Evolutionary conservation across 2,329 filamentous ascomycete genomes (phyloP), one percentile per base, ranked within the genome.

Genomic region (Penicillium janthinellum): DNA sequence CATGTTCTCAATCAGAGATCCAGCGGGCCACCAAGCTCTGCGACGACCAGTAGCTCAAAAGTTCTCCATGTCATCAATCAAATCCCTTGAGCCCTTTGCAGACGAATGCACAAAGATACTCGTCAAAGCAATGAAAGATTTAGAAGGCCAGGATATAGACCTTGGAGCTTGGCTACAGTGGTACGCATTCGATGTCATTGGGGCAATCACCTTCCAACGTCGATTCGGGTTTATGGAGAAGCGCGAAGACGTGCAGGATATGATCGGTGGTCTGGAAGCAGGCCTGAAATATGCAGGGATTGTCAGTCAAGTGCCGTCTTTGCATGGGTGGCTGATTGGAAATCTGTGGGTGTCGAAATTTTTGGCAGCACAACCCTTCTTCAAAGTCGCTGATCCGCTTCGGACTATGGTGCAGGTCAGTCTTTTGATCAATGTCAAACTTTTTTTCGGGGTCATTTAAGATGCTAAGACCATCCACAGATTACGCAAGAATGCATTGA

Each of bases 181-280:
- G 20, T 22, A 22, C 20, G 20, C 20, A 22, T 22, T 22, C 20
- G 20, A 22, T 22, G 90, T 92, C 14, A 91, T 92, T 60, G 89
- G 89, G 4, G 87, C 90, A 62, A 84, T 92, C 68, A 92, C 89
- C 0, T 92, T 90, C 76, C 87, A 86, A 72, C 90, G 90, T 72
- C 82, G 88, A 0, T 83, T 92, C 59, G 90, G 90, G 0, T 93
- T 93, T 64, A 77, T 93, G 1, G 89, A 93, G 73, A 83, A 84
- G 70, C 88, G 91, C 53, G 82, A 88, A 70, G 90, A 93, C 63
- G 86, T 93, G 12, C 88, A 91, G 62, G 88, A 88, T 0, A 91
- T 92, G 56, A 84, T 92, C 4, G 77, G 73, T 0, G 90, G 90
- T 67, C 74, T 91, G 22, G 42, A 57, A 20, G 11, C 20, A 6